Evolutionary conservation across 2,329 filamentous ascomycete species (phyloP), one percentile per base, ranked within the genome.

Genomic region (Lachnellula hyalina): DNA sequence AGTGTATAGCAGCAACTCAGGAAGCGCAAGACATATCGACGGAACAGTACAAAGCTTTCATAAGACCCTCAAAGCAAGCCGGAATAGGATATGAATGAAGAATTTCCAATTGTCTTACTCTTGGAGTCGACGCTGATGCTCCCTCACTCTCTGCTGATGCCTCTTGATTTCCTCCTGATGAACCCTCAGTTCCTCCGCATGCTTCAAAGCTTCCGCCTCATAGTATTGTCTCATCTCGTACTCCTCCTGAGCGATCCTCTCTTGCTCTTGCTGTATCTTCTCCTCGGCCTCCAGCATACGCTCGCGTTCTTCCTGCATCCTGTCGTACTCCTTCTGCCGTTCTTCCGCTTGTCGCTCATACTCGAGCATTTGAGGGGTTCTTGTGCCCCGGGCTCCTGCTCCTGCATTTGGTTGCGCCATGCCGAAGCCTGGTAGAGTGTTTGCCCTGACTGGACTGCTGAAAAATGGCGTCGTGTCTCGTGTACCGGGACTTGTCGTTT

Each of bases 211-310:
- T 48, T 68, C 66, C 2, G 64, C 64, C 47, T 67, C 65, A 36
- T 68, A 68, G 41, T 67, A 68, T 46, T 67, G 65, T 19, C 60
- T 55, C 65, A 68, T 68, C 45, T 68, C 66, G 50, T 68, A 66
- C 42, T 68, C 63, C 46, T 68, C 66, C 45, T 67, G 65, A 3
- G 65, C 64, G 40, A 68, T 67, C 21, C 66, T 25, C 23, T 67
- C 65, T 28, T 60, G 56, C 48, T 68, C 66, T 17, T 51, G 47
- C 19, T 54, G 49, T 32, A 68, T 66, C 41, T 58, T 59, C 0
- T 49, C 40, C 50, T 63, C 52, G 12, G 59, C 62, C 4, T 61
- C 62, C 2, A 57, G 23, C 65, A 68, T 68, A 7, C 62, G 57
- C 3, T 62, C 57, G 25, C 63, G 49, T 50, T 67, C 65, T 40